A percentile compares a stretch with the other conserved stretches of the same genome.
phyloP scores from a whole-genome alignment of 2,329 filamentous ascomycete genomes.

The Aspergillus caelatus region DNA sequence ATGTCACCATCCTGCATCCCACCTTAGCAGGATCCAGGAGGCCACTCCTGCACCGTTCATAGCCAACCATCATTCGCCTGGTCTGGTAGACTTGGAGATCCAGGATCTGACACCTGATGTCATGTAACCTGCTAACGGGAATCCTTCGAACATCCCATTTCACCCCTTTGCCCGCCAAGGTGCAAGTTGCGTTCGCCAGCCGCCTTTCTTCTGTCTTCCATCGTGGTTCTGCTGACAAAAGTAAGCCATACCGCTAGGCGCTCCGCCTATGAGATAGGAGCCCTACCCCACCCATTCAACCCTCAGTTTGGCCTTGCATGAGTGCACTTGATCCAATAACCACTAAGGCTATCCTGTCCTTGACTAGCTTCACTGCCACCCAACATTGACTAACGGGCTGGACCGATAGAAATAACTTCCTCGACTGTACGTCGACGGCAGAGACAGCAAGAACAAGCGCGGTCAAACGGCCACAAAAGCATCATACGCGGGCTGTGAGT shows the following conservation, averaged over 20 bases:
- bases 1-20: neutral
- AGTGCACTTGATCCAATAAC: neutral
- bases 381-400: neutral
- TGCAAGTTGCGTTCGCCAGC: neutral
- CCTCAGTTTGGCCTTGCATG: neutral
- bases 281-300: neutral
- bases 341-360: neutral
- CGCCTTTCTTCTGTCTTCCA: neutral
- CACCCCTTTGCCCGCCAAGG: neutral
- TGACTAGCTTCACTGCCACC: neutral
- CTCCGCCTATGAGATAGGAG: neutral
- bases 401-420: neutral
- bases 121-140: neutral
- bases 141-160: neutral
- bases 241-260: neutral
- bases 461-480: neutral
- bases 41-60: neutral
- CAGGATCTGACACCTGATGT: neutral
- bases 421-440: neutral
- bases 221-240: neutral
- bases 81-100: neutral
- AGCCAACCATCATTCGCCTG: neutral
- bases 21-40: neutral
- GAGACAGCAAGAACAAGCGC: neutral
- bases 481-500: neutral